A percentile compares a stretch with the other conserved stretches of the same genome.
These are phyloP conservation scores for Pseudogymnoascus sp. DNA, from an alignment of 2,329 filamentous ascomycete species.

Conservation along the genomic window DNA sequence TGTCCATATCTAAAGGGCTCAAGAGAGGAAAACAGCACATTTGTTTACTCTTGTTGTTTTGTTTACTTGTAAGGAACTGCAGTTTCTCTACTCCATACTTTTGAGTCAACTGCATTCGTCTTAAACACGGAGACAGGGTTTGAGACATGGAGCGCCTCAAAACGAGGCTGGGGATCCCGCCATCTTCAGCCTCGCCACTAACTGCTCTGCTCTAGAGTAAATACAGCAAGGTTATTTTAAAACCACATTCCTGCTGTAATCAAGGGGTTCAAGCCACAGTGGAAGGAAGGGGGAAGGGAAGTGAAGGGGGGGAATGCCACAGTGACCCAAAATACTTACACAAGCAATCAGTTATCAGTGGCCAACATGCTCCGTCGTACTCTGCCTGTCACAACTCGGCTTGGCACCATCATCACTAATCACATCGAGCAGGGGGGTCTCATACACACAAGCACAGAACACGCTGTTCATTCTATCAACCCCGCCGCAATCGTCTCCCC, in stretches of 20 bases:
- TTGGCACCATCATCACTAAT: conserved; percentile 7
- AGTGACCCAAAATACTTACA: not conserved
- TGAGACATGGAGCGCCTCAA: not conserved
- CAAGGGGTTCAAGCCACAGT: not conserved
- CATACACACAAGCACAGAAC: conserved; percentile 30
- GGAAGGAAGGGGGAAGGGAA: not conserved
- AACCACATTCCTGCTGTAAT: not conserved
- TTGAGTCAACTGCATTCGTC: not conserved
- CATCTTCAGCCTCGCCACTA: not conserved
- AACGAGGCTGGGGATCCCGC: conserved; percentile 6
- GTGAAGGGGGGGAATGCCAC: not conserved
- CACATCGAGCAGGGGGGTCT: not conserved
- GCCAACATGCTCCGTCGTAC: not conserved
- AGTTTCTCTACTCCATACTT: not conserved
- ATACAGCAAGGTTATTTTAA: not conserved
- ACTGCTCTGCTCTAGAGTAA: not conserved
- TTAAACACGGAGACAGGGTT: conserved; percentile 4
- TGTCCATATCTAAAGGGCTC: not conserved
- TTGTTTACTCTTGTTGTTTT: not conserved
- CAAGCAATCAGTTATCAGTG: not conserved
- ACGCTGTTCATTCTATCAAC: conserved; percentile 50
- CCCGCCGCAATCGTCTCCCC: conserved; percentile 85
- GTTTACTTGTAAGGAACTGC: not conserved
- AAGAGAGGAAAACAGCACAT: not conserved
- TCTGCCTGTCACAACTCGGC: not conserved